Evolutionary conservation across 2,329 filamentous ascomycete genomes (phyloP).

Genomic region (Diaporthe sp.): DNA sequence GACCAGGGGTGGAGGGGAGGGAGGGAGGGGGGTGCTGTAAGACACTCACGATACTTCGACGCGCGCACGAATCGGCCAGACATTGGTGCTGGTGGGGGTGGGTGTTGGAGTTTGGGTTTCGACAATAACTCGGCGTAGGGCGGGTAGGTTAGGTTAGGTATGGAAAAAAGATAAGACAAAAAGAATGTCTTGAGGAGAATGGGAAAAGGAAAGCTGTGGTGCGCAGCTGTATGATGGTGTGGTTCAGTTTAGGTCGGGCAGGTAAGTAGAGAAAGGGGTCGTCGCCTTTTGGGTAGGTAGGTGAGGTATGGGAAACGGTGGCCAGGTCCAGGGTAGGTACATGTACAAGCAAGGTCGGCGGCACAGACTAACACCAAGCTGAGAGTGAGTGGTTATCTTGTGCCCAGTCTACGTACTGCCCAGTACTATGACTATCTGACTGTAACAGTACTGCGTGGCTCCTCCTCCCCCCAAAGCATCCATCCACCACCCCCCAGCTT

Average conservation of each 20-base stretch:
- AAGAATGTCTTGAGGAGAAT: background rate
- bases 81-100: conserved; percentile 55
- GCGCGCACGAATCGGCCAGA: conserved; percentile 75
- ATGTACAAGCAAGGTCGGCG: background rate
- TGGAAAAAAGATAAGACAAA: conserved; percentile 11
- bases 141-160: background rate
- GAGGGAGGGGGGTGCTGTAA: conserved; percentile 7
- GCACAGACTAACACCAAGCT: conserved; percentile 17
- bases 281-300: conserved; percentile 23
- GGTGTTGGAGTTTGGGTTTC: background rate
- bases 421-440: background rate
- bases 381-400: too few relatives aligned
- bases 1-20: conserved; percentile 38
- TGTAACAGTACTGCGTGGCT: conserved; percentile 1
- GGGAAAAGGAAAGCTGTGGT: conserved; percentile 3
- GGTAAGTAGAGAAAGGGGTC: background rate
- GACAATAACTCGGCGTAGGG: conserved; percentile 11
- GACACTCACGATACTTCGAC: conserved; percentile 75
- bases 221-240: conserved; percentile 3
- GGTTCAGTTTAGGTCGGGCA: background rate
- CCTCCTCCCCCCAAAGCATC: background rate
- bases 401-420: background rate
- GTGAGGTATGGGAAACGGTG: conserved; percentile 28
- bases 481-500: conserved; percentile 28
- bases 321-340: conserved; percentile 27